Evolutionary conservation across 2,329 filamentous ascomycete genomes (phyloP), one percentile per base, ranked within the genome.

Genomic region (Niveomyces coronatus): DNA sequence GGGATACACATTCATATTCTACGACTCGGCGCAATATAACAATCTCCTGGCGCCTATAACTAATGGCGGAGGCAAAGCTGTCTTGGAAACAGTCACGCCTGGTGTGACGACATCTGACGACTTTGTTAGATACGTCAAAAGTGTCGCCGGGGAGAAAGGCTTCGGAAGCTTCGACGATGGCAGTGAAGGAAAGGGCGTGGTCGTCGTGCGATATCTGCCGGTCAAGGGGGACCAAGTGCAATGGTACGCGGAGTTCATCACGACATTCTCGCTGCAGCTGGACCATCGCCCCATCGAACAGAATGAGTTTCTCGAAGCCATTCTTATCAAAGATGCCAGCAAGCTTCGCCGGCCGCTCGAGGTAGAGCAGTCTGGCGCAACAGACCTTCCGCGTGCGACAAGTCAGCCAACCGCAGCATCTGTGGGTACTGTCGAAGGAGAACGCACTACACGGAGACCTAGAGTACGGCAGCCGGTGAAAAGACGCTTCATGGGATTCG

Each of bases 291-390:
- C 87, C 3, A 80, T 95, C 37, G 79, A 89, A 48, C 87, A 95
- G 53, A 87, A 82, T 41, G 88, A 95, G 49, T 94, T 98, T 45
- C 68, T 98, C 3, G 86, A 94, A 56, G 84, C 84, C 2, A 91
- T 98, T 31, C 62, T 96, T 19, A 77, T 68, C n/a, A 82, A 82
- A 35, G 81, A 96, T 60, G 76, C 85, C 6, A 76, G 72, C 42
- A 70, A 74, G 30, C 65, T 96, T 15, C 78, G 84, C 41, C 74
- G 78, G 26, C 71, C 79, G 5, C 69, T 93, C 3, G 70, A 81
- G 46, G 61, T 74, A 9, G 60, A 49, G 44, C n/a, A 49, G 47
- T 4, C 51, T 53, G 18, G 46, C 44, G 7, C 38, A 32, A n/a
- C 43, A 15, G 18, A 26, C n/a, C 26, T 29, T 15, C 22, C 30